Conservation (phyloP, 768 basidiomycete genomes). For the Mycena leptocephala region DNA sequence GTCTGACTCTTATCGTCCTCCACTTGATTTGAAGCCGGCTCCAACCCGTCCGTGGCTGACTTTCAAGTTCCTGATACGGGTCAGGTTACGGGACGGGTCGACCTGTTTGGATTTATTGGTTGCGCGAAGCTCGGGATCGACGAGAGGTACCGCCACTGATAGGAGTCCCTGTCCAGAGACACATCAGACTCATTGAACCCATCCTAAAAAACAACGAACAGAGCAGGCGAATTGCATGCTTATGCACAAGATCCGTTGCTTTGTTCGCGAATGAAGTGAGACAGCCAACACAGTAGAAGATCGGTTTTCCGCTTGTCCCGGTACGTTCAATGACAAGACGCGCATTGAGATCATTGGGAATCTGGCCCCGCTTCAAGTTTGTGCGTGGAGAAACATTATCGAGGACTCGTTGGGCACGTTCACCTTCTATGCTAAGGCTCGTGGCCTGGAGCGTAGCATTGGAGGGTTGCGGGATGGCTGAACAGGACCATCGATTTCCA, state of each 20-base stretch:
- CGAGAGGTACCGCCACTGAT: too few relatives aligned
- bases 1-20: too few relatives aligned
- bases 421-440: neutral
- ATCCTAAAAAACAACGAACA: neutral
- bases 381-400: constrained; percentile 8
- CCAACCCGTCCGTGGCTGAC: too few relatives aligned
- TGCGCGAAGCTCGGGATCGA: too few relatives aligned
- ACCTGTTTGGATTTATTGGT: too few relatives aligned
- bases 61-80: too few relatives aligned
- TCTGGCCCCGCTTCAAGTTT: neutral
- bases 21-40: too few relatives aligned
- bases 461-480: neutral
- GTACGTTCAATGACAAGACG: constrained; percentile 5
- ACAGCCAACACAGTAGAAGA: constrained; percentile 3
- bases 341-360: neutral
- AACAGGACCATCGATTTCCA: neutral
- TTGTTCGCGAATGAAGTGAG: neutral
- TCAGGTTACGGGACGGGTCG: too few relatives aligned
- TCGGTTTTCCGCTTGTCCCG: neutral
- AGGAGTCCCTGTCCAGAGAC: neutral
- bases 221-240: neutral
- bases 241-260: neutral
- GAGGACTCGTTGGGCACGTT: neutral
- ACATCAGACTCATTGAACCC: neutral
- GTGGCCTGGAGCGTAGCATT: neutral